Percentiles rank a stretch among this genome's conserved stretches.
Conservation (phyloP, 768 basidiomycete genomes). For the Gymnopilus junonius region DNA sequence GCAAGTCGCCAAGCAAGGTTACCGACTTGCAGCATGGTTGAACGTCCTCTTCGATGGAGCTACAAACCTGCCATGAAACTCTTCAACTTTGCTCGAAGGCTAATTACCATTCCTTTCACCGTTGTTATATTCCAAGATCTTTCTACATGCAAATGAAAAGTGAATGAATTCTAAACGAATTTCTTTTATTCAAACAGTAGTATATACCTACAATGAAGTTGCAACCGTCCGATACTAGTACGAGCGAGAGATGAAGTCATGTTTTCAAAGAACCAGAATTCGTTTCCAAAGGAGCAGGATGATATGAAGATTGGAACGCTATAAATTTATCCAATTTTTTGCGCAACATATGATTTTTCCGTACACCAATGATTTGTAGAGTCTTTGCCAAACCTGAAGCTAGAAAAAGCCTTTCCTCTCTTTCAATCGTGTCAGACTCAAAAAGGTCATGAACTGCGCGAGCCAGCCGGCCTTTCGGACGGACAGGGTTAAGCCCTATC, state of each 20-base stretch:
- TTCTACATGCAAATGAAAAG: not conserved
- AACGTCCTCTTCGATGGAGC: conserved; percentile 51
- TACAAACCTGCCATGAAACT: conserved; percentile 38
- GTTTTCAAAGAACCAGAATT: not conserved
- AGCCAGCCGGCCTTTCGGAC: conserved; percentile 69
- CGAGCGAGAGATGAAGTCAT: not conserved
- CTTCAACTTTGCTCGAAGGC: not conserved
- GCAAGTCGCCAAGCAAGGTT: conserved; percentile 52
- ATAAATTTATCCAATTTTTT: conserved; percentile 69
- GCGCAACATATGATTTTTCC: conserved; percentile 66
- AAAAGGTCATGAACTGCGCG: conserved; percentile 69
- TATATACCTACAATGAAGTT: not conserved
- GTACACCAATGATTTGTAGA: conserved; percentile 59
- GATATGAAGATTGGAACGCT: conserved; percentile 21
- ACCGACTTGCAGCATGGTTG: conserved; percentile 53
- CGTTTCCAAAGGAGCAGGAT: conserved; percentile 4
- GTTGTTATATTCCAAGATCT: not conserved
- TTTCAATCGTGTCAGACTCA: conserved; percentile 52
- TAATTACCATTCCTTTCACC: not conserved
- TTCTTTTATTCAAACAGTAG: not conserved
- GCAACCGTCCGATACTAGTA: no score
- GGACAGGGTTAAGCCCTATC: conserved; percentile 41
- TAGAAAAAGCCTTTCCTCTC: conserved; percentile 49
- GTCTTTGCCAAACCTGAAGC: conserved; percentile 54
- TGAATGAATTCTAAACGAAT: not conserved